phyloP scores from a whole-genome alignment of 192 early-diverging fungal genomes.

The Lobosporangium transversale region DNA sequence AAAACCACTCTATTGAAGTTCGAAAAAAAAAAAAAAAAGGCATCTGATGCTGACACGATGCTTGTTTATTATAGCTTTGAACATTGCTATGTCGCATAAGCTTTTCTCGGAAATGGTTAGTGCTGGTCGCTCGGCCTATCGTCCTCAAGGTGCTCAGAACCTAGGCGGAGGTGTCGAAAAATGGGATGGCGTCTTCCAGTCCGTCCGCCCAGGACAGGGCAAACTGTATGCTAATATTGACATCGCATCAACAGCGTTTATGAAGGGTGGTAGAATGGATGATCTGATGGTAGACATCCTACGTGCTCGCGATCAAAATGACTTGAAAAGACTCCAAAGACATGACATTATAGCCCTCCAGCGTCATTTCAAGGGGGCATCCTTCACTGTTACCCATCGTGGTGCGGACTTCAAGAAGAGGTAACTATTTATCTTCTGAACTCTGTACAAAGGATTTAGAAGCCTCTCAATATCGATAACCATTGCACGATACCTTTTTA shows the following conservation, averaged over 20 bases:
- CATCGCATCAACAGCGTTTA: slow-evolving; percentile 63
- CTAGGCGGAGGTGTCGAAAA: slow-evolving; percentile 79
- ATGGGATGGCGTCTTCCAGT: slow-evolving; percentile 88
- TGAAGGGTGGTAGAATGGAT: slow-evolving; percentile 65
- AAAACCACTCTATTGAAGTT: neutral
- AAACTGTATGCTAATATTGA: slow-evolving; percentile 66
- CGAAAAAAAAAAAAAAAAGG: neutral
- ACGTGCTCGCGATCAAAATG: slow-evolving; percentile 2
- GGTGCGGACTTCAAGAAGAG: slow-evolving; percentile 57
- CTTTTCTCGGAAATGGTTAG: slow-evolving; percentile 39
- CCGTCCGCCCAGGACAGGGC: slow-evolving; percentile 73
- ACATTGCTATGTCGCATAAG: slow-evolving; percentile 48
- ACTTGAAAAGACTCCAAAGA: slow-evolving; percentile 37
- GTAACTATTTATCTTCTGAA: too few relatives aligned
- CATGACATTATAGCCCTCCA: slow-evolving; percentile 7
- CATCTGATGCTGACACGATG: too few relatives aligned
- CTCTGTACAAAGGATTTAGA: too few relatives aligned
- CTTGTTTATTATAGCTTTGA: slow-evolving; percentile 36
- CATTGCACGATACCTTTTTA: too few relatives aligned
- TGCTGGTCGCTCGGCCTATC: slow-evolving; percentile 36
- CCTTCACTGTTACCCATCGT: slow-evolving; percentile 61
- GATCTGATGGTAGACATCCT: slow-evolving; percentile 60
- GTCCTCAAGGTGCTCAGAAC: slow-evolving; percentile 15
- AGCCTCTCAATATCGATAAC: too few relatives aligned
- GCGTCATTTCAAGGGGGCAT: slow-evolving; percentile 53